Base-by-base conservation (phyloP, 768 basidiomycete genomes). In the Boletus insuetus region DNA sequence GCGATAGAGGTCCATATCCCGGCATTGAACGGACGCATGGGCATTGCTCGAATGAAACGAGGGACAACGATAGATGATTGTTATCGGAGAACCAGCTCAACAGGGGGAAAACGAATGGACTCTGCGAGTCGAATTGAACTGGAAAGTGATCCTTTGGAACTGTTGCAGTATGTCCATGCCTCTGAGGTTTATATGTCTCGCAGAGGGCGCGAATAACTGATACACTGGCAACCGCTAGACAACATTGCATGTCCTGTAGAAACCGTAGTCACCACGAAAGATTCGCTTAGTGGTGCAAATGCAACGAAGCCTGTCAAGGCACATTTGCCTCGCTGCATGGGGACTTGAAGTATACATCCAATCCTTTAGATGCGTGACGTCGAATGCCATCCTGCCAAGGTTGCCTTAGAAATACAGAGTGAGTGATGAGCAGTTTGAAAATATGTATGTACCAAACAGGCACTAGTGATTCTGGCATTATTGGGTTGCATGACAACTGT, bases 1-100 rank as follows among this genome's bases (percentile, higher is more conserved):
- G 52, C 44, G 5, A 64, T 26, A 38, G 54, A 44, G 17, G 24
- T 29, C 64, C 53, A 63, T 45, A 40, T 19, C 22, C 40, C n/a
- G 3, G 20, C 7, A 7, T 8, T 40, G 41, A 34, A 34, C n/a
- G 51, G 6, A 51, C 17, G 50, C 4, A 22, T 4, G 17, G 19
- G 26, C 54, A 65, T 59, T 29, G 32, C 10, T 53, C 2, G 6
- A 24, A 49, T 10, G 17, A 39, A 48, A 45, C 10, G 32, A 55
- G n/a, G 34, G 44, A 41, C 13, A 24, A 32, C 20, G 31, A 35
- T 17, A 29, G 29, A 29, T 29, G 29, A 29, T 29, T 29, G 29
- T 29, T 29, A 29, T 29, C 26, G 1, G 45, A 20, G 53, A 51
- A 59, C 57, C 53, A 55, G 61, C 47, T 3, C 53, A 41, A 59